Percentiles rank a stretch among this genome's conserved stretches.
phyloP scores from a whole-genome alignment of 441 rosid species.

The Corymbia citriodora region DNA sequence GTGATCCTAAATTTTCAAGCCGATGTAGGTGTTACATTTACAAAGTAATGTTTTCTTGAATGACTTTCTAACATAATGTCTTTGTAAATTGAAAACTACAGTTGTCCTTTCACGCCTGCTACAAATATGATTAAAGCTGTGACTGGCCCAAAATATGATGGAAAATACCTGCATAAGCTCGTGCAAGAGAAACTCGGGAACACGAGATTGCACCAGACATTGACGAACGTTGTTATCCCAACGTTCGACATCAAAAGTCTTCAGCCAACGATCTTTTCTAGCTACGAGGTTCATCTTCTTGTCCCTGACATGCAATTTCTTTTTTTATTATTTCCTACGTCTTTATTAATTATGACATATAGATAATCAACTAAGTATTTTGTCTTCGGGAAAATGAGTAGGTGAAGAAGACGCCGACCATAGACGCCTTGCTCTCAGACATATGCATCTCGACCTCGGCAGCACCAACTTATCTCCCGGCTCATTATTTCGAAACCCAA shows the following conservation, averaged over 20 bases:
- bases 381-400: not conserved
- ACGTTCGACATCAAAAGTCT: not conserved
- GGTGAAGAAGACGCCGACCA: not conserved
- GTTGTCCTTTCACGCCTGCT: not conserved
- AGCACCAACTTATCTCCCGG: not conserved
- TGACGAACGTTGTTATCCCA: not conserved
- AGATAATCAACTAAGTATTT: not conserved
- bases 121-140: not conserved
- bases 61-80: not conserved
- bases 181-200: not conserved
- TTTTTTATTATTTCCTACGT: not conserved
- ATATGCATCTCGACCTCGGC: not conserved
- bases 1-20: not conserved
- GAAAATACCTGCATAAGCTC: not conserved
- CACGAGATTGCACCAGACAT: not conserved
- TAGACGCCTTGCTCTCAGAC: not conserved
- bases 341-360: not conserved
- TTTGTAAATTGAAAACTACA: not conserved
- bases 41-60: not conserved
- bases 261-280: not conserved
- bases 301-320: not conserved
- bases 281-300: not conserved
- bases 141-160: not conserved
- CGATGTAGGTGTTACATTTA: not conserved
- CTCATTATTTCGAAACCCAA: constrained; percentile 32